Conservation (phyloP, 73 alveolate species). For the Paraurostyla sp. region DNA sequence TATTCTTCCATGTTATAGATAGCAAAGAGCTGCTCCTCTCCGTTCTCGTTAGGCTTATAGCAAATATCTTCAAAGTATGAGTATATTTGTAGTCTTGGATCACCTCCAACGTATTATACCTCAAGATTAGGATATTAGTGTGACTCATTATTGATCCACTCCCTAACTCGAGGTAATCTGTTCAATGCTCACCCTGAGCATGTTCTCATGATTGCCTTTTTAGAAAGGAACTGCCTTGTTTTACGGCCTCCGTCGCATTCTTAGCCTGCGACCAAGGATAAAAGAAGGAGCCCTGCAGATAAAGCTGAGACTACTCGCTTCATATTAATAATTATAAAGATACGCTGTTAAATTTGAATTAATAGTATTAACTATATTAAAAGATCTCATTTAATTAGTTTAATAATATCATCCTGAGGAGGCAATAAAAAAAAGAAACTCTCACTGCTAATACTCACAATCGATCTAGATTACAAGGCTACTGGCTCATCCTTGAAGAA, state of each 20-base stretch:
- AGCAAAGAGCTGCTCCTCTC: neutral
- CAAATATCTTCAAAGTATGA: neutral
- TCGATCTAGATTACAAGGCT: constrained; percentile 37
- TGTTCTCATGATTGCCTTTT: neutral
- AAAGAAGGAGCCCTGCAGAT: neutral
- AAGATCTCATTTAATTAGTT: neutral
- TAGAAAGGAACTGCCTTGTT: neutral
- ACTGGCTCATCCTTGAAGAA: constrained; percentile 75
- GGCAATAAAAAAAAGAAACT: constrained; percentile 73
- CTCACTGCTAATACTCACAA: constrained; percentile 70
- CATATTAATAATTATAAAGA: neutral
- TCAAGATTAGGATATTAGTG: neutral
- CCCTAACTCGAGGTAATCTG: constrained; percentile 43
- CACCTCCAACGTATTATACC: constrained; percentile 51
- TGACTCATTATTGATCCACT: constrained; percentile 12
- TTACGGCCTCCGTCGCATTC: neutral
- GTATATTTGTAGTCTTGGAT: neutral
- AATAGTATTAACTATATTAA: neutral
- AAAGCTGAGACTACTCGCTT: neutral
- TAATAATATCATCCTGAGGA: neutral
- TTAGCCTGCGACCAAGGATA: neutral
- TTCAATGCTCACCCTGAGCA: constrained; percentile 64
- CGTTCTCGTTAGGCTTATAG: neutral
- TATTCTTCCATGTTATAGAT: neutral
- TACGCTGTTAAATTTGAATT: neutral